Percentiles rank a stretch among this genome's conserved stretches.
Conservation (phyloP, 2,329 filamentous ascomycete species). For the Domatiomyces globalis region DNA sequence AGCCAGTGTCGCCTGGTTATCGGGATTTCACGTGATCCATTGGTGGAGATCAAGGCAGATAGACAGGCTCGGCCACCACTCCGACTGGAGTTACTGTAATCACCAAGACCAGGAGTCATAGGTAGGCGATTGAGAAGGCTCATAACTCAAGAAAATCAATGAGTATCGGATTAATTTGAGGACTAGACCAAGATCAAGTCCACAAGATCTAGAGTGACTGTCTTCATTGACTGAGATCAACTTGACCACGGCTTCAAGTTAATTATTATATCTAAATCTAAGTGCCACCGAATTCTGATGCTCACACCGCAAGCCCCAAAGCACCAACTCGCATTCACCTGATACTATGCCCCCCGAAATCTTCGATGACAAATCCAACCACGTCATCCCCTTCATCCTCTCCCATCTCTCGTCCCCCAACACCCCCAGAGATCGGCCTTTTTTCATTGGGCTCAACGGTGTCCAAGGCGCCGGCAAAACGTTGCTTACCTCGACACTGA, state of each 20-base stretch:
- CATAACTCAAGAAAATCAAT: background rate
- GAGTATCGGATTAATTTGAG: background rate
- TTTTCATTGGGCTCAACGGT: constrained; percentile 80
- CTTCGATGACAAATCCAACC: constrained; percentile 61
- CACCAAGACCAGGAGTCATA: background rate
- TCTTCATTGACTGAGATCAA: too few relatives aligned
- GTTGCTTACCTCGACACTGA: constrained; percentile 59
- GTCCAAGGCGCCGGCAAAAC: constrained; percentile 90
- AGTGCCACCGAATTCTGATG: too few relatives aligned
- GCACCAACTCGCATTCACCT: background rate
- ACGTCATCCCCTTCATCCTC: constrained; percentile 66
- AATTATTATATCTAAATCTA: too few relatives aligned
- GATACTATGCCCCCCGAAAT: constrained; percentile 29
- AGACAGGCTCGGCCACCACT: too few relatives aligned
- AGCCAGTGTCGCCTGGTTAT: too few relatives aligned
- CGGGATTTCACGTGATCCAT: too few relatives aligned
- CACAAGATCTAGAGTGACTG: too few relatives aligned
- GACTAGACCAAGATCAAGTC: too few relatives aligned
- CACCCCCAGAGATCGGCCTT: constrained; percentile 40
- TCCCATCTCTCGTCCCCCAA: constrained; percentile 36
- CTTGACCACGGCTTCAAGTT: too few relatives aligned
- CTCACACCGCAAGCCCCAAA: background rate
- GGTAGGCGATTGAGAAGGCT: background rate
- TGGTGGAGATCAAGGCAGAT: too few relatives aligned
- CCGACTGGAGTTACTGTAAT: too few relatives aligned